Evolutionary conservation across 192 early-diverging fungal species (phyloP).

Genomic region (Phlyctochytrium planicorne): DNA sequence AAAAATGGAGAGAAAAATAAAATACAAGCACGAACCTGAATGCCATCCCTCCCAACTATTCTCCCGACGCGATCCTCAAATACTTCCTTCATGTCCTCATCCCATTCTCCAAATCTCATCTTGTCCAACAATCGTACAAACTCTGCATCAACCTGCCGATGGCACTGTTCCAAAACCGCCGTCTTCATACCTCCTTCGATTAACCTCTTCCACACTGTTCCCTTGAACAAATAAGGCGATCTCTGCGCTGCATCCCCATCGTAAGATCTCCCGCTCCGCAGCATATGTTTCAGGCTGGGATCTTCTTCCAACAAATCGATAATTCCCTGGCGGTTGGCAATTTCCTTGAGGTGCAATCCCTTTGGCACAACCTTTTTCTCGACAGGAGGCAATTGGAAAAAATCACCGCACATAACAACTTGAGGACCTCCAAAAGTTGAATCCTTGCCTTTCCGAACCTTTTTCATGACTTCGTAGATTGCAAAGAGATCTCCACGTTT

Average conservation of each 20-base stretch:
- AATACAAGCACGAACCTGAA: constrained; percentile 9
- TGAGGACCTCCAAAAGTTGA: constrained; percentile 48
- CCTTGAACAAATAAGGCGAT: constrained; percentile 32
- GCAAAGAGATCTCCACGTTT: constrained; percentile 26
- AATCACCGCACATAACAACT: constrained; percentile 50
- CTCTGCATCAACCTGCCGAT: constrained; percentile 39
- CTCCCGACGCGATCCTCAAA: constrained; percentile 7
- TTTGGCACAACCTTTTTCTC: neutral
- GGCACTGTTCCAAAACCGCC: constrained; percentile 34
- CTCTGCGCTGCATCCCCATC: neutral
- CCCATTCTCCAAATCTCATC: constrained; percentile 37
- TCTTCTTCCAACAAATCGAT: neutral
- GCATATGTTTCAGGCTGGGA: neutral
- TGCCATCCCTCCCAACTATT: neutral
- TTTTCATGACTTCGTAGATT: constrained; percentile 21
- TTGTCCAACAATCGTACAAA: constrained; percentile 41
- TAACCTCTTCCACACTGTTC: constrained; percentile 30
- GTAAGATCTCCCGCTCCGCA: too few relatives aligned
- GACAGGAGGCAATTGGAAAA: constrained; percentile 52
- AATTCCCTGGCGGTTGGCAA: too few relatives aligned
- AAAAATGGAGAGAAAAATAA: constrained; percentile 1
- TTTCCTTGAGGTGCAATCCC: too few relatives aligned
- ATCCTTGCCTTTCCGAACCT: neutral
- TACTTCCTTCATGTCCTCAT: constrained; percentile 16
- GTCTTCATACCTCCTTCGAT: constrained; percentile 26